Evolutionary conservation across 192 early-diverging fungal species (phyloP), one percentile per base, ranked within the genome.

Genomic region (Podochytrium sp.): DNA sequence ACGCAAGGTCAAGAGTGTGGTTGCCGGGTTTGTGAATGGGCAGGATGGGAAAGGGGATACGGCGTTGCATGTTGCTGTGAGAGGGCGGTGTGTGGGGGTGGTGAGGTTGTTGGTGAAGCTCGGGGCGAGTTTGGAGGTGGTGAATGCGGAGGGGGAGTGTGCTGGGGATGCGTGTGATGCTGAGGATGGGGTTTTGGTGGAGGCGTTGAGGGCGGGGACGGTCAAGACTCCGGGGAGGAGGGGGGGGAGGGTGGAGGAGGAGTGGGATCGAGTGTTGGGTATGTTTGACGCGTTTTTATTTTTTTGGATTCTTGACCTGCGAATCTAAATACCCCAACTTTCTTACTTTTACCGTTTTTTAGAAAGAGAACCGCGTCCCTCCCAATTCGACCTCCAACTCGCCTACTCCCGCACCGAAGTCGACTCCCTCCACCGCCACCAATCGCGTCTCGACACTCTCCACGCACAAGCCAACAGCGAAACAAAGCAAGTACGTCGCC

Each of bases 11-110:
- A 60, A 57, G 43, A 41, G 39, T 34, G 58, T 63, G 25, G 57
- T 67, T 23, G 47, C 32, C 16, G 65, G 38, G 3, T 75, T 75
- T 53, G 32, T 78, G 4, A 59, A 78, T 76, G 40, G 20, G 18
- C 18, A 47, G 43, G 71, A 78, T 61, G 23, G 14, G 29, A 23
- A 20, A 6, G 65, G 72, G 2, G 61, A 78, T 33, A 74, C 77
- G 20, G 77, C 77, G 0, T 39, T 78, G 42, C 67, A 71, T 51
- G 23, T 78, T 34, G 77, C 77, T 43, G 58, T 73, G 18, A 62
- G 71, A 20, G 39, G 25, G 30, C 37, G 58, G 23, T 20, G 40
- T 23, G 6, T 35, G 16, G 27, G 29, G 1, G 40, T 73, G 6
- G 71, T 50, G n/a, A 14, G 18, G 2, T 25, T 63, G 71, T 37